Evolutionary conservation across 805 yeast species (phyloP).

Genomic region (Cyberlindnera euphorbiae): DNA sequence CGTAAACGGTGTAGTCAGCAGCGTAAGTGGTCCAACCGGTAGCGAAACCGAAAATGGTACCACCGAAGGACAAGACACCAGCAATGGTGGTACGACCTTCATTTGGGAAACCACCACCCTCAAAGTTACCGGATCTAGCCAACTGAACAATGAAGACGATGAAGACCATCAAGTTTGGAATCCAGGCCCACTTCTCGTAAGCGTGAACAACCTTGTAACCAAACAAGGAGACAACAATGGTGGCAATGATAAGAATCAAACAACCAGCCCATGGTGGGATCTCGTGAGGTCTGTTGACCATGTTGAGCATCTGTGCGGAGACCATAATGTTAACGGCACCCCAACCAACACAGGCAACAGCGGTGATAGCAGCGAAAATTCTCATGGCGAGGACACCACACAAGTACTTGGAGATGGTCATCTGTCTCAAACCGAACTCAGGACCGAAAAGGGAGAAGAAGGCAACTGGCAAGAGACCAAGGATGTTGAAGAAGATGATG

Average conservation of each 20-base stretch:
- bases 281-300: constrained; percentile 54
- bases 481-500: constrained; percentile 65
- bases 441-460: constrained; percentile 81
- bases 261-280: constrained; percentile 93
- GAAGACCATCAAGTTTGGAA: constrained; percentile 72
- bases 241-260: constrained; percentile 59
- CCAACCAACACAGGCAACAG: constrained; percentile 92
- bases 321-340: constrained; percentile 89
- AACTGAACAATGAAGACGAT: constrained; percentile 76
- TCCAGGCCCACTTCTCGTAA: constrained; percentile 85
- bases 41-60: constrained; percentile 81
- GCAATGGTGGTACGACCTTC: constrained; percentile 72
- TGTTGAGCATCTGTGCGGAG: constrained; percentile 76
- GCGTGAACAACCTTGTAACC: constrained; percentile 80
- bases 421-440: constrained; percentile 81
- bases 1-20: constrained; percentile 87
- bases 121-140: constrained; percentile 60
- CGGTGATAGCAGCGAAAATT: constrained; percentile 70
- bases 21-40: constrained; percentile 95
- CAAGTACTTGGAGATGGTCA: constrained; percentile 73
- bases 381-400: constrained; percentile 74
- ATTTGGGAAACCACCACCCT: constrained; percentile 39
- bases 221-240: constrained; percentile 71
- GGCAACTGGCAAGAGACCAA: constrained; percentile 80
- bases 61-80: constrained; percentile 72